Evolutionary conservation across 768 basidiomycete species (phyloP).

Genomic region (Chalciporus piperatus): DNA sequence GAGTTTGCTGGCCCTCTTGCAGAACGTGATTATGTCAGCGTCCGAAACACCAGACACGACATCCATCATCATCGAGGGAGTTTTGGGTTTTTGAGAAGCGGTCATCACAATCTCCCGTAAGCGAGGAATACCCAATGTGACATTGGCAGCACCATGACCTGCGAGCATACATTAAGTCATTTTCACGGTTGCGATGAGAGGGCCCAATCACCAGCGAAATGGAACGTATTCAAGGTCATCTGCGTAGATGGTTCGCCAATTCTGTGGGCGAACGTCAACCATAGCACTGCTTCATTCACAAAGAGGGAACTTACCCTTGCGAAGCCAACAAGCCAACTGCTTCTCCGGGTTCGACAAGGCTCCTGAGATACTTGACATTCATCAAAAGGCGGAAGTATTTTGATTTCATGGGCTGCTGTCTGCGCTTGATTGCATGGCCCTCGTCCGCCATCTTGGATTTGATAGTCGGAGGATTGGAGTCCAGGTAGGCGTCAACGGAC

Average conservation of each 20-base stretch:
- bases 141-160: slow-evolving; percentile 99
- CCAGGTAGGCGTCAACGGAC: slow-evolving; percentile 75
- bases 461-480: slow-evolving; percentile 63
- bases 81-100: slow-evolving; percentile 92
- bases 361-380: slow-evolving; percentile 90
- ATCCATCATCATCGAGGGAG: slow-evolving; percentile 92
- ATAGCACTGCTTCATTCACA: background rate
- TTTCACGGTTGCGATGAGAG: background rate
- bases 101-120: slow-evolving; percentile 99
- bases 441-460: slow-evolving; percentile 40
- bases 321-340: slow-evolving; percentile 97
- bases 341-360: slow-evolving; percentile 94
- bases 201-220: slow-evolving; percentile 79
- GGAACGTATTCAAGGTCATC: slow-evolving; percentile 99
- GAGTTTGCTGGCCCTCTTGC: slow-evolving; percentile 84
- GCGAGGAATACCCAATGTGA: slow-evolving; percentile 98
- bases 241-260: slow-evolving; percentile 99
- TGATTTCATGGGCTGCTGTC: slow-evolving; percentile 44
- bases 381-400: slow-evolving; percentile 77
- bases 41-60: slow-evolving; percentile 51
- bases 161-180: slow-evolving; percentile 8
- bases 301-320: slow-evolving; percentile 69
- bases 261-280: slow-evolving; percentile 40
- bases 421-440: slow-evolving; percentile 39
- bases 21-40: slow-evolving; percentile 69